These are phyloP conservation scores for Hyphodiscus hymeniophilus DNA, from an alignment of 495 filamentous ascomycete species.

Conservation along the genomic window DNA sequence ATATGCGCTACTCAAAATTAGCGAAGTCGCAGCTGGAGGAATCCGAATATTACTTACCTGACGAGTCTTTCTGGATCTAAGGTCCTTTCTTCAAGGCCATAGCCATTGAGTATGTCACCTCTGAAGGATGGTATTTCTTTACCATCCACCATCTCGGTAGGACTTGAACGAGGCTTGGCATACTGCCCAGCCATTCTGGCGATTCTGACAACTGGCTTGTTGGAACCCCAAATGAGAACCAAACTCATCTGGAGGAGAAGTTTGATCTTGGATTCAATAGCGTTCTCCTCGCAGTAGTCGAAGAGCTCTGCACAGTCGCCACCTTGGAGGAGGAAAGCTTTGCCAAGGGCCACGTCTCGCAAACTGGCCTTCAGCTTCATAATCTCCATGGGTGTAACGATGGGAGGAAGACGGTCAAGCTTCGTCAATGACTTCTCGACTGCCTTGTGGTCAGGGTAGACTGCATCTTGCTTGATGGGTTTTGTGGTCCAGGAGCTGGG, in stretches of 20 bases:
- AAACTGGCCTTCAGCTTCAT: conserved; percentile 65
- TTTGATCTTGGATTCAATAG: conserved; percentile 94
- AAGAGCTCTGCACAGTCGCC: conserved; percentile 97
- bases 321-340: conserved; percentile 91
- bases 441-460: conserved; percentile 60
- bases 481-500: conserved; percentile 79
- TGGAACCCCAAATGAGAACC: conserved; percentile 78
- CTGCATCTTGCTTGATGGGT: conserved; percentile 84
- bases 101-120: conserved; percentile 94
- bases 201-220: conserved; percentile 91
- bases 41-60: conserved; percentile 31
- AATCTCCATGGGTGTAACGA: conserved; percentile 87
- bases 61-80: conserved; percentile 80
- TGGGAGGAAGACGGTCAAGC: conserved; percentile 70
- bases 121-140: conserved; percentile 80
- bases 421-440: conserved; percentile 60
- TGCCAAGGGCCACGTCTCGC: conserved; percentile 79
- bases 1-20: conserved; percentile 55
- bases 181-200: conserved; percentile 96
- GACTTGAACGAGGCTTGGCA: conserved; percentile 86
- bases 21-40: background rate
- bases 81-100: conserved; percentile 55
- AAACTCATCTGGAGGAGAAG: conserved; percentile 92
- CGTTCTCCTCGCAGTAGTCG: conserved; percentile 83
- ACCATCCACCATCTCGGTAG: conserved; percentile 75